Percentiles rank a stretch among this genome's conserved stretches.
Conservation (phyloP, 1,284 basidiomycete genomes). For the Grifola frondosa region DNA sequence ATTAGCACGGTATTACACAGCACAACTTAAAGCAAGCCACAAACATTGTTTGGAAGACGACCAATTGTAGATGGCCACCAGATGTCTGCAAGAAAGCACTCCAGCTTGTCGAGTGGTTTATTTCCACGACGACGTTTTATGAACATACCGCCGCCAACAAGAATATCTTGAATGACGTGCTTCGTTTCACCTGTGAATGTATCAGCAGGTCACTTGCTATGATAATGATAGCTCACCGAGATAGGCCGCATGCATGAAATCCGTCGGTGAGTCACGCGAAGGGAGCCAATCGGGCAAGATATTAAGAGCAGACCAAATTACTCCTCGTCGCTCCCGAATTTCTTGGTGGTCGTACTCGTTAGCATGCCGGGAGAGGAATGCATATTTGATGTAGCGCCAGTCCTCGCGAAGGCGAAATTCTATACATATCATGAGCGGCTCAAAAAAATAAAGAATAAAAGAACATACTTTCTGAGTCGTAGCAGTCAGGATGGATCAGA, state of each 20-base stretch:
- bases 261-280: constrained; percentile 1
- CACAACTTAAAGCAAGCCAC: too few species aligned
- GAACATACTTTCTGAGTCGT: neutral
- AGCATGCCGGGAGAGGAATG: constrained; percentile 9
- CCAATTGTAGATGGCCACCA: constrained; percentile 24
- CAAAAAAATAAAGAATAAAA: constrained; percentile 1
- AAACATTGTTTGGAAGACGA: constrained; percentile 15
- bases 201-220: neutral
- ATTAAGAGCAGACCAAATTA: constrained; percentile 16
- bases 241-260: constrained; percentile 21
- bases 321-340: constrained; percentile 15
- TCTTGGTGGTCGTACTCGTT: constrained; percentile 3
- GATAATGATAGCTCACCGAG: constrained; percentile 11
- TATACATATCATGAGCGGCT: too few species aligned
- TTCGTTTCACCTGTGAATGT: constrained; percentile 14
- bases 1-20: too few species aligned
- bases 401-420: too few species aligned
- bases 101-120: constrained; percentile 12
- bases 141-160: constrained; percentile 23
- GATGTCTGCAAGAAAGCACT: constrained; percentile 12
- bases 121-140: constrained; percentile 2
- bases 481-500: constrained; percentile 4
- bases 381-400: constrained; percentile 19
- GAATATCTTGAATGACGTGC: constrained; percentile 23
- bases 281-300: constrained; percentile 19